These are phyloP conservation scores for Vinca minor DNA, from an alignment of 257 asterid genomes.

Conservation along the genomic window DNA sequence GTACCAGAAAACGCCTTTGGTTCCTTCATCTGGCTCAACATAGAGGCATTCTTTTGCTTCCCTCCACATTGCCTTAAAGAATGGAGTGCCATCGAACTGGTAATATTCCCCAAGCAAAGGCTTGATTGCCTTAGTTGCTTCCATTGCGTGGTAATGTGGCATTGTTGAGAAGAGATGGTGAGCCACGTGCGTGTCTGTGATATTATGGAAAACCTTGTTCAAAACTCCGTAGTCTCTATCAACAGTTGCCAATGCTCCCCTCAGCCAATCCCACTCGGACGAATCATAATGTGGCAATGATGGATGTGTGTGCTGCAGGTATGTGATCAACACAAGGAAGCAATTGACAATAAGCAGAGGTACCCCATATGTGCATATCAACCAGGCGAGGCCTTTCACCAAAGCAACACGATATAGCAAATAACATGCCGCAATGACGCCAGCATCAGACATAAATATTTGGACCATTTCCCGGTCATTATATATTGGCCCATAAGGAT, in stretches of 20 bases:
- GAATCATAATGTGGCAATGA: conserved; percentile 62
- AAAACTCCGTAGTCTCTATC: conserved; percentile 59
- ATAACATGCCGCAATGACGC: conserved; percentile 29
- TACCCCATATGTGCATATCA: conserved; percentile 18
- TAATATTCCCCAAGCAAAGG: conserved; percentile 56
- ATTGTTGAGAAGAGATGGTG: conserved; percentile 63
- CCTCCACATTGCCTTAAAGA: conserved; percentile 57
- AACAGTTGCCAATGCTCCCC: conserved; percentile 65
- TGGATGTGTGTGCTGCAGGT: conserved; percentile 64
- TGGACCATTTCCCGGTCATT: conserved; percentile 54
- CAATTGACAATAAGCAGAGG: conserved; percentile 39
- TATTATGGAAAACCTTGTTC: conserved; percentile 59
- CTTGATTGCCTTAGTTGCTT: conserved; percentile 55
- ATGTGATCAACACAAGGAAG: conserved; percentile 60
- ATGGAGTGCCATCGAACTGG: conserved; percentile 43
- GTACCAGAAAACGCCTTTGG: conserved; percentile 57
- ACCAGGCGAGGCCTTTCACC: conserved; percentile 43
- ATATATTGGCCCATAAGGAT: conserved; percentile 63
- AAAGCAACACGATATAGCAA: conserved; percentile 36
- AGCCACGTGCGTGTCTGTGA: conserved; percentile 59
- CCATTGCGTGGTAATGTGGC: conserved; percentile 75
- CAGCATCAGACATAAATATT: conserved; percentile 50
- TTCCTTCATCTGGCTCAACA: conserved; percentile 46
- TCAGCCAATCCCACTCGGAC: conserved; percentile 67
- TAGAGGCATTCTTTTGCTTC: conserved; percentile 55